Percentiles rank a stretch among this genome's conserved stretches.
These are phyloP conservation scores for Phylloboletellus chloephorus DNA, from an alignment of 1,284 basidiomycete genomes.

Conservation along the genomic window DNA sequence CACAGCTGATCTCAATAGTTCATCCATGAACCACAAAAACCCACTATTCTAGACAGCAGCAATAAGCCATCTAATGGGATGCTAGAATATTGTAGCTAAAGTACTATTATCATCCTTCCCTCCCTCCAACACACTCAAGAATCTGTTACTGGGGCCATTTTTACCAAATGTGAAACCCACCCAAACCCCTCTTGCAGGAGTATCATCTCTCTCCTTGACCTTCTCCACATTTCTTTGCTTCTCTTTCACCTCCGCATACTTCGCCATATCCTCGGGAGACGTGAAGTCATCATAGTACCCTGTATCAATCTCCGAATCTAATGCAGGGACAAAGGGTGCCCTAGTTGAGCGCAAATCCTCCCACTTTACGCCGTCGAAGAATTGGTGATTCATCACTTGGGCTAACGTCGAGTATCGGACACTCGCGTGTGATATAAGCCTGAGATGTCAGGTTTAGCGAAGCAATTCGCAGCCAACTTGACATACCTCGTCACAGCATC, in stretches of 20 bases:
- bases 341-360: constrained; percentile 68
- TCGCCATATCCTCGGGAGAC: constrained; percentile 92
- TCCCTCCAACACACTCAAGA: constrained; percentile 32
- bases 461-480: neutral
- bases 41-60: too few relatives aligned
- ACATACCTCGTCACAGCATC: constrained; percentile 84
- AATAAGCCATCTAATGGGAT: too few relatives aligned
- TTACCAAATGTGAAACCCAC: constrained; percentile 98
- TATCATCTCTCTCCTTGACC: constrained; percentile 83
- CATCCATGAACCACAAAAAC: too few relatives aligned
- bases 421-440: constrained; percentile 74
- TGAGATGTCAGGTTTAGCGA: constrained; percentile 23
- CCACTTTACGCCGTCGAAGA: constrained; percentile 80
- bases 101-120: constrained; percentile 45
- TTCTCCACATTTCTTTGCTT: constrained; percentile 94
- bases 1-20: too few relatives aligned
- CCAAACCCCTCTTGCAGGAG: constrained; percentile 78
- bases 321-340: constrained; percentile 94
- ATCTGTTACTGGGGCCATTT: constrained; percentile 58
- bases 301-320: constrained; percentile 93
- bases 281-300: constrained; percentile 99
- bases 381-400: constrained; percentile 76
- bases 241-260: constrained; percentile 96
- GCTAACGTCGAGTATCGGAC: constrained; percentile 72
- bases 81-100: constrained; percentile 65